A percentile compares a stretch with the other conserved stretches of the same genome.
These are phyloP conservation scores for Annulohypoxylon moriforme DNA, from an alignment of 495 filamentous ascomycete genomes.

Conservation along the genomic window DNA sequence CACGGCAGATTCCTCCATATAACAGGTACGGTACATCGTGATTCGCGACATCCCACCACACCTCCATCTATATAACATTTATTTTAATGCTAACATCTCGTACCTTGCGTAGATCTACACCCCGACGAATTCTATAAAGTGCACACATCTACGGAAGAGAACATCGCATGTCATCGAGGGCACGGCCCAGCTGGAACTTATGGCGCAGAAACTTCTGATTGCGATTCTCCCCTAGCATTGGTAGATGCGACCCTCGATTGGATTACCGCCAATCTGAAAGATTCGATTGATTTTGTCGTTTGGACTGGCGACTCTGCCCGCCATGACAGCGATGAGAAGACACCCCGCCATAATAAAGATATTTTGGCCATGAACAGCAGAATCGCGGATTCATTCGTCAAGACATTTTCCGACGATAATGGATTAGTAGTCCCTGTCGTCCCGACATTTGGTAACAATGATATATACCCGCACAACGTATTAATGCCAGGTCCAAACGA, in stretches of 20 bases:
- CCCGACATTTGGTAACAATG: constrained; percentile 95
- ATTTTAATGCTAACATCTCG: constrained; percentile 20
- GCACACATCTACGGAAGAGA: constrained; percentile 74
- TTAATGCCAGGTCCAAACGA: constrained; percentile 84
- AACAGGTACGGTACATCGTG: constrained; percentile 70
- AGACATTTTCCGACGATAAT: constrained; percentile 71
- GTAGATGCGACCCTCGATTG: constrained; percentile 92
- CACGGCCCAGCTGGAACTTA: constrained; percentile 81
- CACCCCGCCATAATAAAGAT: constrained; percentile 78
- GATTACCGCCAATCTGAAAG: constrained; percentile 86
- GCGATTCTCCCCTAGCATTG: constrained; percentile 83
- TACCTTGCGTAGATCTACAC: constrained; percentile 76
- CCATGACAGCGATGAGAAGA: constrained; percentile 90
- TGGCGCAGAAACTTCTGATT: constrained; percentile 86
- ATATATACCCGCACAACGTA: constrained; percentile 97
- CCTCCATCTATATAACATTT: constrained; percentile 21
- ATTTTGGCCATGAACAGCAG: constrained; percentile 79
- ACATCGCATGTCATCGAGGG: constrained; percentile 81
- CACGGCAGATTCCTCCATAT: constrained; percentile 93
- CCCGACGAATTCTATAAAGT: constrained; percentile 86
- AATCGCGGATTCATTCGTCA: constrained; percentile 78
- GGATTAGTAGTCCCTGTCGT: constrained; percentile 82
- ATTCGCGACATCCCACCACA: constrained; percentile 19
- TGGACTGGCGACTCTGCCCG: constrained; percentile 98
- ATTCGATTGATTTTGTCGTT: constrained; percentile 90